phyloP scores from a whole-genome alignment of 306 rosid genomes.

The Oxytropis ochrocephala region DNA sequence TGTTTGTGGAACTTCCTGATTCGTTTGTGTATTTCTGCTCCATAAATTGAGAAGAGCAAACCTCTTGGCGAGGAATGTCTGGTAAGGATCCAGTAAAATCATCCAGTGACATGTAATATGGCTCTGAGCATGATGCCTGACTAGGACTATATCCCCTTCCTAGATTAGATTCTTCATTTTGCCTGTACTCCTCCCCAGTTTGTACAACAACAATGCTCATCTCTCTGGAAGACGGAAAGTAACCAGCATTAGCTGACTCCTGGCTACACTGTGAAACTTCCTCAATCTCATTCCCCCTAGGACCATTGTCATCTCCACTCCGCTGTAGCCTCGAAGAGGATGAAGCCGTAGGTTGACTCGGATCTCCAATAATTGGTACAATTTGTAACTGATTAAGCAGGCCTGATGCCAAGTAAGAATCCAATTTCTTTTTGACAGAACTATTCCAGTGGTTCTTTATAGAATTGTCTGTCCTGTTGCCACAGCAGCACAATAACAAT shows the following conservation, averaged over 20 bases:
- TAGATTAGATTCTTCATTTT: constrained; percentile 39
- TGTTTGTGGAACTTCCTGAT: constrained; percentile 35
- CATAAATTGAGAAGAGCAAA: constrained; percentile 38
- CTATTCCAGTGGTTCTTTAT: constrained; percentile 99
- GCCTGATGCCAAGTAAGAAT: constrained; percentile 93
- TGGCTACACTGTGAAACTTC: constrained; percentile 89
- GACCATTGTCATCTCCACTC: constrained; percentile 64
- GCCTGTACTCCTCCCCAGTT: constrained; percentile 42
- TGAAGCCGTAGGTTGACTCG: constrained; percentile 43
- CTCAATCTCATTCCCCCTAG: constrained; percentile 56
- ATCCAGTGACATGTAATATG: constrained; percentile 59
- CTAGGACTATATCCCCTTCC: constrained; percentile 44
- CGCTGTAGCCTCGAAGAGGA: constrained; percentile 63
- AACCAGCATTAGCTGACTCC: constrained; percentile 54
- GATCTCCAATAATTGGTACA: constrained; percentile 51
- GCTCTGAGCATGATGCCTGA: constrained; percentile 65
- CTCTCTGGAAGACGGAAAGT: constrained; percentile 35
- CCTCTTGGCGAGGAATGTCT: constrained; percentile 47
- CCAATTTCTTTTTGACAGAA: constrained; percentile 96
- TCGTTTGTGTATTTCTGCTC: constrained; percentile 57
- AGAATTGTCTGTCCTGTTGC: constrained; percentile 97
- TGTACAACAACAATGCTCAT: constrained; percentile 41
- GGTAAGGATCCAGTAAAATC: constrained; percentile 46
- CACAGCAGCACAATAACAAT: constrained; percentile 27
- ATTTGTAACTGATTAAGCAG: constrained; percentile 60